Percentiles rank a stretch among this genome's conserved stretches.
phyloP scores from a whole-genome alignment of 352 stramenopile species.

The Discostella stelligera region DNA sequence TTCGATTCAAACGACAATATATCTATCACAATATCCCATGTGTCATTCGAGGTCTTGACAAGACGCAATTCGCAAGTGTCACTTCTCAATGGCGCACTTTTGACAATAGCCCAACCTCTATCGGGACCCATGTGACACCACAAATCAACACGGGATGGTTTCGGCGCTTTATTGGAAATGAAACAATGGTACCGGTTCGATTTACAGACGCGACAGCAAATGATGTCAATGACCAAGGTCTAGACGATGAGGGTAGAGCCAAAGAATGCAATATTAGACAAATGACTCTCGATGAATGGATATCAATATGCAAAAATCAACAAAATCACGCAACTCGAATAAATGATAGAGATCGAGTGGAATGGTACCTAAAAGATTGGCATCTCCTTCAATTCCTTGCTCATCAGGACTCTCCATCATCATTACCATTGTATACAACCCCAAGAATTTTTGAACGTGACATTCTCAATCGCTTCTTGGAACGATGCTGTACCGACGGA shows the following conservation, averaged over 20 bases:
- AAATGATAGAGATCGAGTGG: background rate
- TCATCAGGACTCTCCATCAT: background rate
- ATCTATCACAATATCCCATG: constrained; percentile 42
- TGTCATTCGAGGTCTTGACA: constrained; percentile 40
- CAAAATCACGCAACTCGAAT: background rate
- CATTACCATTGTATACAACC: too few species aligned
- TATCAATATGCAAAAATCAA: constrained; percentile 23
- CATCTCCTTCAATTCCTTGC: constrained; percentile 56
- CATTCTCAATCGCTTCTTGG: constrained; percentile 61
- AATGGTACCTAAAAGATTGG: constrained; percentile 79
- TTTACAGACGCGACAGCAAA: constrained; percentile 3
- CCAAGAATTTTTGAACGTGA: too few species aligned
- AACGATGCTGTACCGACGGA: constrained; percentile 25
- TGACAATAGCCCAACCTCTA: background rate
- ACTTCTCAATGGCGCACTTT: constrained; percentile 19
- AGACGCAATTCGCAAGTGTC: constrained; percentile 29
- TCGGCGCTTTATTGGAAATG: constrained; percentile 41
- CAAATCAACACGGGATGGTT: constrained; percentile 67
- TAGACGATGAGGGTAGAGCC: background rate
- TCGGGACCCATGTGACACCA: background rate
- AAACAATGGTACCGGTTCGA: constrained; percentile 60
- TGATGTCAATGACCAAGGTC: background rate
- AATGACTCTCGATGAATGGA: constrained; percentile 59
- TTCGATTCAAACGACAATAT: constrained; percentile 46
- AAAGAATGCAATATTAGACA: constrained; percentile 3